Base-by-base conservation (phyloP, 371 early-diverging fungal species). In the Mortierella sp. region DNA sequence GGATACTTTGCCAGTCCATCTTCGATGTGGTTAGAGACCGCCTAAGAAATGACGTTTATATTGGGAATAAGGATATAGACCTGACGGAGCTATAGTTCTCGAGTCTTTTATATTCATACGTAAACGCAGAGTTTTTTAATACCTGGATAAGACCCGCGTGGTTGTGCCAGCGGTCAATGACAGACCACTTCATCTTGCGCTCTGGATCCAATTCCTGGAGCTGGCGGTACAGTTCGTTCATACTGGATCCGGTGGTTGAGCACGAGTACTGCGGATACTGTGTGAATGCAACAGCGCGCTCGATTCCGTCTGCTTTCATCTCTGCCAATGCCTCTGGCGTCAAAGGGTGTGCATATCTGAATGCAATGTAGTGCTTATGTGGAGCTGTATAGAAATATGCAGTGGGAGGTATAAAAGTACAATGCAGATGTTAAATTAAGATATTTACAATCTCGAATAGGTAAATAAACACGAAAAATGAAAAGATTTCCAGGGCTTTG, bases 181-280 rank as follows among this genome's bases (percentile, higher is more conserved):
- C 90, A 63, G 93, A 94, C 96, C 97, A 97, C 56, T 87, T 64
- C 19, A 98, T 84, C 43, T 80, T 80, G 27, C 83, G 71, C 4
- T 87, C 80, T 55, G 92, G 87, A 50, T 94, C 94, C 3, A 78
- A 59, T 11, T 70, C 65, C 66, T 86, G 69, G 37, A 94, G 83
- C 7, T 83, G 80, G 26, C 90, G 87, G 59, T 87, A 88, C 4
- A 98, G 84, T 79, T 97, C 95, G 76, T 97, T 98, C 64, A 98
- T 81, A 63, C 93, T 93, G 72, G 91, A 91, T 27, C 98, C 98
- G 0, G 97, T 96, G 19, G 98, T 98, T 0, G 97, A 93, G 71
- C 98, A 96, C 17, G 95, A 95, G 82, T 95, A 97, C 82, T 98
- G 97, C 54, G 97, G 97, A 79, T 98, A 98, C 75, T 97, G 93